Conservation (phyloP, 2,329 filamentous ascomycete genomes). For the Fusarium sp. region DNA sequence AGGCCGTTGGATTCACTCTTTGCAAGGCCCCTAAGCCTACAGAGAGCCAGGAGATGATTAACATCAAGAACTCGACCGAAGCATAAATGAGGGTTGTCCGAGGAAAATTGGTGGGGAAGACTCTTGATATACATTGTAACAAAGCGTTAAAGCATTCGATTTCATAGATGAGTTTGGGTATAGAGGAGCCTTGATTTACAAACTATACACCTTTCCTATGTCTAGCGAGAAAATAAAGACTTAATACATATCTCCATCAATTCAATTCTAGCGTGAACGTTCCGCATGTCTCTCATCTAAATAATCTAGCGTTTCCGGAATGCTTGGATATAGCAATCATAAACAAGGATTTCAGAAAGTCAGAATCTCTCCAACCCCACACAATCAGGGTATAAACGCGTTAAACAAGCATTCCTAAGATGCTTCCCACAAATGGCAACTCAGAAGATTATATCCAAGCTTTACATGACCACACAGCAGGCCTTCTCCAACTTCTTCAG, state of each 20-base stretch:
- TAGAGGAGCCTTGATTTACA: background rate
- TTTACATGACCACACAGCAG: conserved; percentile 82
- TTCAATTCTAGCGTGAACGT: conserved; percentile 11
- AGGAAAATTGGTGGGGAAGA: background rate
- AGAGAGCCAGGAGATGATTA: conserved; percentile 13
- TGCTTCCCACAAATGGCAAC: conserved; percentile 3
- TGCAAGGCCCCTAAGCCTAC: conserved; percentile 33
- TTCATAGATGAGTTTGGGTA: background rate
- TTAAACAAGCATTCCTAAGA: conserved; percentile 11
- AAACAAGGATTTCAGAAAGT: background rate
- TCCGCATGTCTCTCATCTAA: conserved; percentile 18
- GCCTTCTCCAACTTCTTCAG: conserved; percentile 73
- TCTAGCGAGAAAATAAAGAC: conserved; percentile 14
- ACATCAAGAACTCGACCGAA: background rate
- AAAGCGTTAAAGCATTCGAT: background rate
- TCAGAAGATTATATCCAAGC: conserved; percentile 15
- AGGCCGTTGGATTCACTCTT: conserved; percentile 48
- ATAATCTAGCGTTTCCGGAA: conserved; percentile 10
- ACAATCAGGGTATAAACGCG: conserved; percentile 17
- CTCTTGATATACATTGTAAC: background rate
- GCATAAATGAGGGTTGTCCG: background rate
- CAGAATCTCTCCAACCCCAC: conserved; percentile 10
- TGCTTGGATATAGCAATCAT: background rate
- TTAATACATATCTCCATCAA: conserved; percentile 18
- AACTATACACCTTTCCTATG: background rate